Evolutionary conservation across 1,284 basidiomycete genomes (phyloP), one percentile per base, ranked within the genome.

Genomic region (Sparassis latifolia): DNA sequence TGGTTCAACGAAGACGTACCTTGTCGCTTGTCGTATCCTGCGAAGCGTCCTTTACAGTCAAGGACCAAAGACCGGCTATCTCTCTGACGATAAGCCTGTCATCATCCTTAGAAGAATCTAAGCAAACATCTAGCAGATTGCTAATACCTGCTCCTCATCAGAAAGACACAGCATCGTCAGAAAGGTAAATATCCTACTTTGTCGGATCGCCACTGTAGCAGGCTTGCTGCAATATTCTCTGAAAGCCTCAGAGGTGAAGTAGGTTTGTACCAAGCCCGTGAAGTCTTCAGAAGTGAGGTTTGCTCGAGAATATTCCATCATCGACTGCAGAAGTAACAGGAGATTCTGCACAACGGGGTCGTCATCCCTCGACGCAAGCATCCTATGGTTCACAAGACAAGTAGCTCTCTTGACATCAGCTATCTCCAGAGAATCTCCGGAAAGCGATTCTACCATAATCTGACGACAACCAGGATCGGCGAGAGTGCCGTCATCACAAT

Each of bases 311-410:
- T 30, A 48, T 2, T 42, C 10, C 2, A 61, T 30, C 33, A 60
- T 51, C 5, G 31, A 47, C 2, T 53, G 48, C 2, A 62, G 48
- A 1, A 65, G 46, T 2, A 47, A 39, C 1, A 64, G 41, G 7
- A 61, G 48, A 37, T 52, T 48, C 28, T 47, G 47, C 9, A 31
- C 20, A 6, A 40, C 32, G 4, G 5, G 2, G 6, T 35, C 45
- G 3, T 48, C 10, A 3, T 46, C 20, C n/a, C n/a, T 32, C 2
- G 45, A 29, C 7, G 10, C 39, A 10, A 7, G 30, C 44, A 80
- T 54, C 12, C 66, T 59, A 47, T 78, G 77, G 6, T 58, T 53
- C 6, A 82, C 60, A 10, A 78, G 64, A 37, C 60, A 63, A 2
- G 72, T 47, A 10, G 68, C 69, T 43, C 70, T 59, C 52, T 69